Conservation (phyloP, 2,329 filamentous ascomycete genomes). For the Venturia asperata region DNA sequence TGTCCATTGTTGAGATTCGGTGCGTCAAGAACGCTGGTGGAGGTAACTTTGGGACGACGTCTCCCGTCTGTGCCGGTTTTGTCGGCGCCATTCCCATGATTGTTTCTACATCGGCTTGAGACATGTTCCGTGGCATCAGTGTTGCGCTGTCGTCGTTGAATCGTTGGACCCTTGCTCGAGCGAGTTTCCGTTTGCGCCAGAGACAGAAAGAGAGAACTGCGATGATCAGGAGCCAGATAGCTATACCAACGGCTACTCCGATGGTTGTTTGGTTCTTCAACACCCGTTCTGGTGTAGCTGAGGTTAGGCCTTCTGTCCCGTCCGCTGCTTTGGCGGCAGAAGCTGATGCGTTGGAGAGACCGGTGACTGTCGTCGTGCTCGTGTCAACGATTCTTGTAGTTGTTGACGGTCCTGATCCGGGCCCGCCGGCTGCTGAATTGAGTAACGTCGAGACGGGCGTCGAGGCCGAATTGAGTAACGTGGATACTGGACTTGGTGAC, state of each 20-base stretch:
- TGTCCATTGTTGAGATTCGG: neutral
- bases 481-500: neutral
- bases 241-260: slow-evolving; percentile 1
- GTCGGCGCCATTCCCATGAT: neutral
- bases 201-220: slow-evolving; percentile 2
- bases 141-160: neutral
- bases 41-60: neutral
- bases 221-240: slow-evolving; percentile 5
- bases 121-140: neutral
- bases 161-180: neutral
- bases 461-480: neutral
- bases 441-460: neutral
- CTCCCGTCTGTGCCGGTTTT: neutral
- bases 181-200: slow-evolving; percentile 4
- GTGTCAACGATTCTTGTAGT: neutral
- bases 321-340: neutral
- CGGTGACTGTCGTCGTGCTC: neutral
- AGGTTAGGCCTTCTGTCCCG: neutral
- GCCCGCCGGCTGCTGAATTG: neutral
- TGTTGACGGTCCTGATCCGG: neutral
- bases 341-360: neutral
- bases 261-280: neutral
- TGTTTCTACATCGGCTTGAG: neutral
- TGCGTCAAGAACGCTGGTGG: neutral
- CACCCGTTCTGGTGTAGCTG: neutral